A percentile compares a stretch with the other conserved stretches of the same genome.
Conservation (phyloP, 108 stramenopile genomes). For the Bacterosira constricta region DNA sequence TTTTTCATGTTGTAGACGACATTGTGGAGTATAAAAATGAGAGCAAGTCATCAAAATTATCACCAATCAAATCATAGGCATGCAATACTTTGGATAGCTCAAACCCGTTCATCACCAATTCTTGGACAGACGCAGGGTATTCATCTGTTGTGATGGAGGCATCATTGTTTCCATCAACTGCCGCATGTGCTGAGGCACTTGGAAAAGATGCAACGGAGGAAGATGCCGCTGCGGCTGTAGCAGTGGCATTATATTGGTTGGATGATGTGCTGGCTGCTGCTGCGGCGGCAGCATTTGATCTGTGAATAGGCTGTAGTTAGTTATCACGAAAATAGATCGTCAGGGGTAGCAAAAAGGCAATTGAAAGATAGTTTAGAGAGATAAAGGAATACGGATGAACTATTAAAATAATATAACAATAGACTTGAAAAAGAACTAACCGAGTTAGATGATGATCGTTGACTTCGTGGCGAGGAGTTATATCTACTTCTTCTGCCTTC, state of each 20-base stretch:
- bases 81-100: conserved; percentile 66
- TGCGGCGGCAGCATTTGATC: conserved; percentile 14
- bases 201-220: conserved; percentile 31
- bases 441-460: conserved; percentile 34
- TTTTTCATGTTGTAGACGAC: neutral
- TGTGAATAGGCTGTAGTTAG: conserved; percentile 35
- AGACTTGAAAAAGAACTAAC: conserved; percentile 14
- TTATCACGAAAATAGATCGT: too few relatives aligned
- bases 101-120: conserved; percentile 88
- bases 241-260: conserved; percentile 22
- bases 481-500: conserved; percentile 27
- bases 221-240: conserved; percentile 27
- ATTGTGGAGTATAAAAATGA: conserved; percentile 58
- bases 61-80: conserved; percentile 82
- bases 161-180: neutral
- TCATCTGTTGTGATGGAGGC: conserved; percentile 50
- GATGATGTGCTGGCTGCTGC: conserved; percentile 9
- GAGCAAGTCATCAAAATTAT: conserved; percentile 84
- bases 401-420: too few relatives aligned
- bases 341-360: too few relatives aligned
- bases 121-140: conserved; percentile 79
- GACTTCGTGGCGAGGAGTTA: conserved; percentile 30
- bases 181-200: conserved; percentile 20
- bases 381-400: too few relatives aligned
- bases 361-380: too few relatives aligned